Base-by-base conservation (phyloP, 257 asterid genomes). In the Solanum sitiens region DNA sequence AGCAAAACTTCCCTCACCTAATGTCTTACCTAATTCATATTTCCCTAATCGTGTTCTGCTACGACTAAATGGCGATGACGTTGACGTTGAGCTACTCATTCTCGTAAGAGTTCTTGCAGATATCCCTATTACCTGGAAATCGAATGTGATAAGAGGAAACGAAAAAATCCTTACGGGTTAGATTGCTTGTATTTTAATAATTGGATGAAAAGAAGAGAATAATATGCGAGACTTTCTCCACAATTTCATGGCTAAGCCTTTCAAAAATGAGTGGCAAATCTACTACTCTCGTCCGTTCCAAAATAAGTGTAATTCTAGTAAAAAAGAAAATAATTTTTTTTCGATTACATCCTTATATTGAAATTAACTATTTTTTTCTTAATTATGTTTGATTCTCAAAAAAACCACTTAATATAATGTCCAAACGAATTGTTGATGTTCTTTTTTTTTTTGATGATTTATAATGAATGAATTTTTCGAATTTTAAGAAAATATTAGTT, bases 1-100 rank as follows among this genome's bases (percentile, higher is more conserved):
- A 20, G 95, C 98, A 89, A 92, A 95, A 84, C 95, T 91, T 33
- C 98, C 98, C 88, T 92, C 97, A 0, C 98, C 98, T 3, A 95
- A 91, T 5, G 98, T 95, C 91, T 89, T 93, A n/a, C 98, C 98
- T 13, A 94, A 89, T 87, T 94, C 96, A 65, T 95, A 95, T 79
- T 91, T 93, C 7, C 98, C 98, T 9, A 95, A 98, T 40, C 94
- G 93, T 42, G 93, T 93, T 42, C 95, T 86, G 5, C 90, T 93
- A 13, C 85, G 75, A 59, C 25, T 44, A 44, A 79, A 44, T 14
- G 86, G 37, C 83, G 75, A 27, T 27, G 74, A 67, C 16, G 84
- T 86, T 44, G 72, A 61, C 65, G 79, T 1, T 33, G 85, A 80
- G 33, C 13, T 85, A 90, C 92, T 92, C 95, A 93, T 91, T 86